Conservation (phyloP, 768 basidiomycete genomes). For the Russula sp. region DNA sequence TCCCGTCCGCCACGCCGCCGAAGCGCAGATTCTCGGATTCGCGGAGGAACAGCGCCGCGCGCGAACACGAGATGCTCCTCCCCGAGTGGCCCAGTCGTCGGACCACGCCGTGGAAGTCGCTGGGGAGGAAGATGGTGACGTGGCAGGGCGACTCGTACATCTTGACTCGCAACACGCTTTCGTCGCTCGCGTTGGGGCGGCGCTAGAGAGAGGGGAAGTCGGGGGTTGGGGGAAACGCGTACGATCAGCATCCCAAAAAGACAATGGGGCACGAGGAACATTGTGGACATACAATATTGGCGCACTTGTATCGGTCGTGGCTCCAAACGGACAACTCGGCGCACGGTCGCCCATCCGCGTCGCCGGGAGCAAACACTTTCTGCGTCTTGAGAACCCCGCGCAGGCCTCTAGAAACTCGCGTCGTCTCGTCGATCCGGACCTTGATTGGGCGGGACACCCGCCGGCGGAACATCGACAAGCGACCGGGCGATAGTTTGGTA, state of each 20-base stretch:
- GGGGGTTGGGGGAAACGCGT: too few species aligned
- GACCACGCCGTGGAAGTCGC: constrained; percentile 17
- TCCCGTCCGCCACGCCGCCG: not conserved
- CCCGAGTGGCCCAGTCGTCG: constrained; percentile 16
- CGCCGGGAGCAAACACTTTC: not conserved
- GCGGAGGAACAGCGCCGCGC: constrained; percentile 7
- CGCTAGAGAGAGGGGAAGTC: not conserved
- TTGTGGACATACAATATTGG: constrained; percentile 7
- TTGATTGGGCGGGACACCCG: not conserved
- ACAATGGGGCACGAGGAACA: too few species aligned
- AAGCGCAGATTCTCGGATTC: constrained; percentile 9
- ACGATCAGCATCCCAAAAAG: not conserved
- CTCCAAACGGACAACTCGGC: not conserved
- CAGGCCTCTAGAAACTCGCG: not conserved
- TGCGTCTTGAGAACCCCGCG: not conserved
- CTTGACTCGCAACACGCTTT: constrained; percentile 4
- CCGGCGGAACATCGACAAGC: not conserved
- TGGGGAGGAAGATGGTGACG: constrained; percentile 12
- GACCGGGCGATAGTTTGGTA: not conserved
- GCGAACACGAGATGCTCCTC: constrained; percentile 16
- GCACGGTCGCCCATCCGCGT: not conserved
- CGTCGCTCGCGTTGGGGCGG: not conserved
- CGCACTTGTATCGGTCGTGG: constrained; percentile 1
- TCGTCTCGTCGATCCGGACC: not conserved
- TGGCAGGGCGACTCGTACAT: constrained; percentile 13